Evolutionary conservation across 1,139 yeast species (phyloP).

Genomic region (Candida sanyaensis): DNA sequence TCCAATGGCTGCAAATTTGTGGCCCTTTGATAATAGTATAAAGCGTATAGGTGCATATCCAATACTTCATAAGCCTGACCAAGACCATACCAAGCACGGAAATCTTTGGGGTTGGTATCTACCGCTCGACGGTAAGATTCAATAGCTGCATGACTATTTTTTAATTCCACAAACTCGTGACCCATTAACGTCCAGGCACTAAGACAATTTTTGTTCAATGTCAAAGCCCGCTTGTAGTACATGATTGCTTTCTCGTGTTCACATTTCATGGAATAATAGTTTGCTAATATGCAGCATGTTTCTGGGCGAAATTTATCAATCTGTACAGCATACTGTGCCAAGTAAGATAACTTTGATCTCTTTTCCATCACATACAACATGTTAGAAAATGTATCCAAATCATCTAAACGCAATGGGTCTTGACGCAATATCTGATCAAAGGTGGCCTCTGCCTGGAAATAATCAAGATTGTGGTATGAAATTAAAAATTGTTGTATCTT

Average conservation of each 20-base stretch:
- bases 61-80: constrained; percentile 98
- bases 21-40: constrained; percentile 91
- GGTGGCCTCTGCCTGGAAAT: constrained; percentile 72
- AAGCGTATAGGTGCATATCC: constrained; percentile 91
- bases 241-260: constrained; percentile 95
- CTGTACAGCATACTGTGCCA: constrained; percentile 83
- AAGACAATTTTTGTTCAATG: constrained; percentile 75
- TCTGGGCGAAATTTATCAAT: constrained; percentile 91
- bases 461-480: constrained; percentile 79
- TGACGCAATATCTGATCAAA: constrained; percentile 71
- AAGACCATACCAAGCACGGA: constrained; percentile 97
- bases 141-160: constrained; percentile 96
- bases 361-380: constrained; percentile 94
- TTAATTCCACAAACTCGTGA: constrained; percentile 94
- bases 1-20: constrained; percentile 87
- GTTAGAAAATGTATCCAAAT: constrained; percentile 88
- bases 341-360: constrained; percentile 74
- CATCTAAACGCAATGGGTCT: constrained; percentile 92
- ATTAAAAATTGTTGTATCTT: constrained; percentile 80
- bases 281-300: constrained; percentile 92
- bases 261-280: constrained; percentile 86
- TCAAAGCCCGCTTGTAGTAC: constrained; percentile 88
- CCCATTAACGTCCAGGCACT: constrained; percentile 99
- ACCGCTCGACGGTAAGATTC: constrained; percentile 94
- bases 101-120: constrained; percentile 84